These are phyloP conservation scores for Apophysomyces variabilis DNA, from an alignment of 371 early-diverging fungal species.

Conservation along the genomic window DNA sequence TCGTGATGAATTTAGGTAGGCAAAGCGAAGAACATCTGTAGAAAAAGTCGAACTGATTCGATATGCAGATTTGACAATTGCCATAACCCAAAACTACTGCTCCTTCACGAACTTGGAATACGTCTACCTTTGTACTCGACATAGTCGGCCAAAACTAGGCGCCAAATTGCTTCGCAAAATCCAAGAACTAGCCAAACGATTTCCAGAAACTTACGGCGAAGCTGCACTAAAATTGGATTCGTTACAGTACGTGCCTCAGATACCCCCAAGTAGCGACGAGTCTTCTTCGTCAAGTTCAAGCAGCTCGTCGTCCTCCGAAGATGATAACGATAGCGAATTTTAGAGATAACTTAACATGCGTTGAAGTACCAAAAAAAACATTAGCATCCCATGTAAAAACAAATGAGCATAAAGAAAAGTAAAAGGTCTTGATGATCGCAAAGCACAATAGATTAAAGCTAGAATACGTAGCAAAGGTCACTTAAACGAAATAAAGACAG, in stretches of 20 bases:
- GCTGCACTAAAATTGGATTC: slow-evolving; percentile 51
- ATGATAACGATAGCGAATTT: slow-evolving; percentile 23
- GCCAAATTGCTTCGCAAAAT: slow-evolving; percentile 55
- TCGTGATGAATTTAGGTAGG: slow-evolving; percentile 81
- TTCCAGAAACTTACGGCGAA: slow-evolving; percentile 43
- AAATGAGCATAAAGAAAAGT: background rate
- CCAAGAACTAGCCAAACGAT: slow-evolving; percentile 41
- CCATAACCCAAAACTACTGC: slow-evolving; percentile 86
- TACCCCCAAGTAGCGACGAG: slow-evolving; percentile 57
- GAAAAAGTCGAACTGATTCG: background rate
- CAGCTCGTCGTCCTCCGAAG: slow-evolving; percentile 20
- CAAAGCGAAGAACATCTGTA: too few species aligned
- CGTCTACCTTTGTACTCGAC: slow-evolving; percentile 74
- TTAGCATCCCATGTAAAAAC: background rate
- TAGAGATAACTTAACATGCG: background rate
- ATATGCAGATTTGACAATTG: slow-evolving; percentile 71
- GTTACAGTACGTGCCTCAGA: slow-evolving; percentile 60
- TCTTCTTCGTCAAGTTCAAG: slow-evolving; percentile 39
- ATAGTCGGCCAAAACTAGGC: slow-evolving; percentile 74
- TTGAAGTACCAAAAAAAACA: background rate
- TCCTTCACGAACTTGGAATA: slow-evolving; percentile 74
- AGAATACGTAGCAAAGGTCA: too few species aligned
- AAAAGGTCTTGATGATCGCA: background rate
- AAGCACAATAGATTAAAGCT: background rate
- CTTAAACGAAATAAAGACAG: too few species aligned